A percentile compares a stretch with the other conserved stretches of the same genome.
phyloP scores from a whole-genome alignment of 164 flowering plant species.

The Taxillus chinensis region DNA sequence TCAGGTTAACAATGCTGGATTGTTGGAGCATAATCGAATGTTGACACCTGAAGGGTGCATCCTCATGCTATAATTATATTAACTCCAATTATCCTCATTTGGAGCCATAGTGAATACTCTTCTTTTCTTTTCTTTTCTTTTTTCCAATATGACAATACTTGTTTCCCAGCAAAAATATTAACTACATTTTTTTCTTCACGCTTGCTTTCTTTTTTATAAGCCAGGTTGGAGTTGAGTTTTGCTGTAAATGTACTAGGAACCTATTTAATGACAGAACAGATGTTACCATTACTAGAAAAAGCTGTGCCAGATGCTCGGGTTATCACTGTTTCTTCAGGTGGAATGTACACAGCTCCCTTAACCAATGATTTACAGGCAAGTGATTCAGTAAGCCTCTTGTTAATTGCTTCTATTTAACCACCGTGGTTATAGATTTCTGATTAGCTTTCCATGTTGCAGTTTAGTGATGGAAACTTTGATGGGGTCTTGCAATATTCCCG shows the following conservation, averaged over 20 bases:
- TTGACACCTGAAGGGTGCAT: conserved; percentile 73
- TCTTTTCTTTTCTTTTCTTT: no score
- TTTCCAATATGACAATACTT: neutral
- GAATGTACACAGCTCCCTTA: conserved; percentile 77
- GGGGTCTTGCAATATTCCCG: conserved; percentile 76
- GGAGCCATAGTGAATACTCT: neutral
- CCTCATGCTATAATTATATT: conserved; percentile 1
- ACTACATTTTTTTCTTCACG: neutral
- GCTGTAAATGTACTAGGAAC: conserved; percentile 88
- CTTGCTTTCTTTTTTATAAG: neutral
- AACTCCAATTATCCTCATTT: neutral
- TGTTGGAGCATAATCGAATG: conserved; percentile 54
- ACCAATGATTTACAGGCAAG: conserved; percentile 70
- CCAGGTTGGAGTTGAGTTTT: conserved; percentile 79
- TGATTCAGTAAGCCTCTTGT: neutral
- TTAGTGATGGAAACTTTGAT: conserved; percentile 43
- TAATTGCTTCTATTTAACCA: neutral
- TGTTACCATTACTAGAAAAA: conserved; percentile 81
- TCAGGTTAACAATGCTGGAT: conserved; percentile 93
- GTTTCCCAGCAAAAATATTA: conserved; percentile 8
- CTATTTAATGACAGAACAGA: conserved; percentile 57
- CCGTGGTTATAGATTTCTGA: neutral
- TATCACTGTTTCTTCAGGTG: conserved; percentile 89
- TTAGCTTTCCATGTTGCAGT: conserved; percentile 33
- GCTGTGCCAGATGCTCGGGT: conserved; percentile 91